phyloP scores from a whole-genome alignment of 176 grass and related monocot genomes.

The Carex cristatella region DNA sequence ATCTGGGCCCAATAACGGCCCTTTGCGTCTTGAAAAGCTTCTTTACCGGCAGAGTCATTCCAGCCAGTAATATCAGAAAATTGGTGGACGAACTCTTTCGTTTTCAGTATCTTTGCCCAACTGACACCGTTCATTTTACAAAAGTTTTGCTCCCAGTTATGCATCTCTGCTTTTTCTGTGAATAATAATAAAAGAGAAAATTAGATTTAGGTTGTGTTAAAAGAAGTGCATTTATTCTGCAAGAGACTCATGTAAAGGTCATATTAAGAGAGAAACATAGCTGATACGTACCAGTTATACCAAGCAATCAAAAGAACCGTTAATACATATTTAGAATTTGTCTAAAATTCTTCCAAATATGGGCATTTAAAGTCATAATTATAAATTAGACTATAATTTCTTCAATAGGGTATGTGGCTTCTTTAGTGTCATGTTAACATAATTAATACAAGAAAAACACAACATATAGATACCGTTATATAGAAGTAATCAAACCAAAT shows the following conservation, averaged over 20 bases:
- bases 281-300: no score
- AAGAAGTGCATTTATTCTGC: not conserved
- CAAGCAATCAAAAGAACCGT: no score
- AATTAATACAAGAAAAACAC: not conserved
- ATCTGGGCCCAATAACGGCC: constrained; percentile 28
- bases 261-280: not conserved
- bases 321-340: no score
- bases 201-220: not conserved
- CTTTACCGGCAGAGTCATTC: constrained; percentile 32
- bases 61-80: constrained; percentile 7
- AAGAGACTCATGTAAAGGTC: not conserved
- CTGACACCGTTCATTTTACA: constrained; percentile 9
- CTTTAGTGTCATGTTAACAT: not conserved
- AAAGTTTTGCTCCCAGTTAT: constrained; percentile 31
- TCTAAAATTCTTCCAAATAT: not conserved
- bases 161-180: not conserved
- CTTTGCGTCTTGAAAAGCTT: constrained; percentile 28
- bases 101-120: constrained; percentile 25
- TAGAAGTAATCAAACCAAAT: not conserved
- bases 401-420: not conserved
- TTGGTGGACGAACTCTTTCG: not conserved
- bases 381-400: not conserved
- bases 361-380: not conserved
- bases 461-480: not conserved
- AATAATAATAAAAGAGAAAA: not conserved